A percentile compares a stretch with the other conserved stretches of the same genome.
These are phyloP conservation scores for Tricholoma sp. DNA, from an alignment of 768 basidiomycete genomes.

Conservation along the genomic window DNA sequence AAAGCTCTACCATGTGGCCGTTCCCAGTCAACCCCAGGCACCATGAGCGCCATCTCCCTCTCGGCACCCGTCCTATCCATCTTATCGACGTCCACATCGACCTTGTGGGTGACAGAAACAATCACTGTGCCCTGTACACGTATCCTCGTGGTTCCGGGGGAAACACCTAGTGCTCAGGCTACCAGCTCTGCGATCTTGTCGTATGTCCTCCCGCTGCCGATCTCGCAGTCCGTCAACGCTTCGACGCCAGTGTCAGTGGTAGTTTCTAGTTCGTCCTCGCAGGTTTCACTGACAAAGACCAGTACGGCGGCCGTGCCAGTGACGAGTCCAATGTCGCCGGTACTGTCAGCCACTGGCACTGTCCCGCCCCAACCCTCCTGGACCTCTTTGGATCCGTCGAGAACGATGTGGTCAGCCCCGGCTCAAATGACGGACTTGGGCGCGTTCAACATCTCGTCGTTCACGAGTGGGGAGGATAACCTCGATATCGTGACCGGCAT, in stretches of 20 bases:
- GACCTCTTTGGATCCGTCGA: constrained; percentile 7
- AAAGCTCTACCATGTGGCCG: too few relatives aligned
- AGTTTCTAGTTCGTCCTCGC: not conserved
- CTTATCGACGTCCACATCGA: not conserved
- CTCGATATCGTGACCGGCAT: constrained; percentile 49
- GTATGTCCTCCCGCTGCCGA: not conserved
- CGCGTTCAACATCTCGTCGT: constrained; percentile 54
- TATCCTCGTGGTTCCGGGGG: not conserved
- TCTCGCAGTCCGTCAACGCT: not conserved
- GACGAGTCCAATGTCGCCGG: too few relatives aligned
- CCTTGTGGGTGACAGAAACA: not conserved
- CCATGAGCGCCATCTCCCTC: not conserved
- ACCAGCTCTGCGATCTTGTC: not conserved
- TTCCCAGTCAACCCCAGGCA: not conserved
- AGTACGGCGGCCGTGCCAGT: constrained; percentile 17
- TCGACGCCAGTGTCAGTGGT: not conserved
- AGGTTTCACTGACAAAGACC: not conserved
- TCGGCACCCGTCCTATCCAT: not conserved
- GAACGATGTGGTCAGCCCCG: constrained; percentile 47
- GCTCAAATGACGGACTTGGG: constrained; percentile 51
- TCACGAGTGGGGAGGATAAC: constrained; percentile 51
- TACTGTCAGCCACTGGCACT: too few relatives aligned
- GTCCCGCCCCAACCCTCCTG: too few relatives aligned
- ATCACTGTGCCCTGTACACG: not conserved
- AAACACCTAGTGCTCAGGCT: not conserved